These are phyloP conservation scores for Apostasia ramifera DNA, from an alignment of 106 monocot species.

Conservation along the genomic window DNA sequence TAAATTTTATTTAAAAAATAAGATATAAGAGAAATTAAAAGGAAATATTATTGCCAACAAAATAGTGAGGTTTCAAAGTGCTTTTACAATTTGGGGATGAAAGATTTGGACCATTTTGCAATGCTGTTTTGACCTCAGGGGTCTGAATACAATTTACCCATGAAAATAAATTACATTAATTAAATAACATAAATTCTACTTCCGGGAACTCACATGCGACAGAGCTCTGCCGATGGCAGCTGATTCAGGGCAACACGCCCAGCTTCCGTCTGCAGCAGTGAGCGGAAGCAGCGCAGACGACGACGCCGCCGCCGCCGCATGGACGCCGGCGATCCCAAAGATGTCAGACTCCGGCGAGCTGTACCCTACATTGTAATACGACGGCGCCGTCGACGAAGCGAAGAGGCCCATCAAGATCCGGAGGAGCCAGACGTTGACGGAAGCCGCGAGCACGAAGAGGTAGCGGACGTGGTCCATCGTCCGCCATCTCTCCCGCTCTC, in stretches of 20 bases:
- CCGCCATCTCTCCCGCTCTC: constrained; percentile 22
- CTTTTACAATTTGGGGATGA: neutral
- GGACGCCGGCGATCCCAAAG: neutral
- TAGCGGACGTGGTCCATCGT: constrained; percentile 35
- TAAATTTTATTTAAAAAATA: no score
- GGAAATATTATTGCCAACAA: no score
- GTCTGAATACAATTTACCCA: neutral
- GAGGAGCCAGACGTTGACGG: constrained; percentile 36
- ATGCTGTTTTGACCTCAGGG: no score
- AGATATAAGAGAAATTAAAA: no score
- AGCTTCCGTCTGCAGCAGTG: constrained; percentile 6
- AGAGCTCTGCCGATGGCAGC: constrained; percentile 44
- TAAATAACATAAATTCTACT: neutral
- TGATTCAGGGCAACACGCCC: neutral
- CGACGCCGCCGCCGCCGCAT: neutral
- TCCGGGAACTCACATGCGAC: constrained; percentile 29
- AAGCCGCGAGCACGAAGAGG: constrained; percentile 26
- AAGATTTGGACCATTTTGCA: no score
- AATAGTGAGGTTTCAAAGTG: no score
- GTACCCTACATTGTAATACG: neutral
- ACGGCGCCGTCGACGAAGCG: neutral
- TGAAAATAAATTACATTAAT: neutral
- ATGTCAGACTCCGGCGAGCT: neutral
- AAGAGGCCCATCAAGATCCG: constrained; percentile 26
- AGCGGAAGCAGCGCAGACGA: constrained; percentile 10